A percentile compares a stretch with the other conserved stretches of the same genome.
Evolutionary conservation across 192 early-diverging fungal genomes (phyloP).

Genomic region (Backusella tuberculispora): DNA sequence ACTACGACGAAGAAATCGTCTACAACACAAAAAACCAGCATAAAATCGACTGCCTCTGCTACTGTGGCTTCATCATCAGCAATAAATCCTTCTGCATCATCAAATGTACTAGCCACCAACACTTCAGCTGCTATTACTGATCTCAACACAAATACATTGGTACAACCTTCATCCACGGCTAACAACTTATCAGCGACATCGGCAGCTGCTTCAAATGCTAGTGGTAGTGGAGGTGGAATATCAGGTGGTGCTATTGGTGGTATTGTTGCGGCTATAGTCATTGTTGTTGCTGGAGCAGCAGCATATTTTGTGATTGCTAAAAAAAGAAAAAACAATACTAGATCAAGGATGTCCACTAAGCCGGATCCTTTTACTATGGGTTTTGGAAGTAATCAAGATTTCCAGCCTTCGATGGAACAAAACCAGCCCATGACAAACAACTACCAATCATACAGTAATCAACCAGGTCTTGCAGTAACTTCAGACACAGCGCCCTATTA

Average conservation of each 20-base stretch:
- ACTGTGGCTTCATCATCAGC: background rate
- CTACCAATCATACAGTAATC: background rate
- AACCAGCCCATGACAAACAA: background rate
- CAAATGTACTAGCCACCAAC: background rate
- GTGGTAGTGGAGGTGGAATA: conserved; percentile 7
- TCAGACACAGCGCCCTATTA: conserved; percentile 12
- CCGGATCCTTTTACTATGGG: conserved; percentile 44
- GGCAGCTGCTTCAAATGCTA: background rate
- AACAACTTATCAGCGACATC: background rate
- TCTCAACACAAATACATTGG: background rate
- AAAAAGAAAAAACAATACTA: conserved; percentile 15
- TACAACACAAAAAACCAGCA: too few relatives aligned
- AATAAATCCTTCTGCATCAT: background rate
- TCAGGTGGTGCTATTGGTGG: conserved; percentile 39
- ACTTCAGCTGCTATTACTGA: background rate
- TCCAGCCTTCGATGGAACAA: conserved; percentile 8
- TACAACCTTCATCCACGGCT: background rate
- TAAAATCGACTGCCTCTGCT: background rate
- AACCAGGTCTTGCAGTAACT: conserved; percentile 17
- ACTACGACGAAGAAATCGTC: background rate
- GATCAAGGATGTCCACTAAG: background rate
- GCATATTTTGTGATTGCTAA: conserved; percentile 33
- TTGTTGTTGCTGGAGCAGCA: conserved; percentile 27
- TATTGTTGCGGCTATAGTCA: conserved; percentile 30
- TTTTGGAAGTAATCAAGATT: conserved; percentile 30